Evolutionary conservation across 192 early-diverging fungal genomes (phyloP).

Genomic region (Coemansia nantahalensis): DNA sequence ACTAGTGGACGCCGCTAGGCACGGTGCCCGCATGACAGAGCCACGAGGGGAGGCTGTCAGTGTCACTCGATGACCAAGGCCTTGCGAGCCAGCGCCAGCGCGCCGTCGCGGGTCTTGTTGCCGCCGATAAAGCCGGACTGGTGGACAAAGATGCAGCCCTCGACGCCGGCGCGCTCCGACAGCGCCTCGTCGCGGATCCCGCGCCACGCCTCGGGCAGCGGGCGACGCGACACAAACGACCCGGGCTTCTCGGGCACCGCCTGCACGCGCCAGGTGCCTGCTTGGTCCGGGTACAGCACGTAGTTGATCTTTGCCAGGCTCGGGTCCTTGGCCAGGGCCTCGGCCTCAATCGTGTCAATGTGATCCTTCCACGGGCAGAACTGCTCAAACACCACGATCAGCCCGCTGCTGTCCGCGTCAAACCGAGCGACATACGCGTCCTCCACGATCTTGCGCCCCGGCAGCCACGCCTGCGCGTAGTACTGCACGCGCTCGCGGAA

Average conservation of each 20-base stretch:
- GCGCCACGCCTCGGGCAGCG: slow-evolving; percentile 74
- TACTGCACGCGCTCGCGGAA: slow-evolving; percentile 67
- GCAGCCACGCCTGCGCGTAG: slow-evolving; percentile 78
- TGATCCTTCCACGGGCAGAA: slow-evolving; percentile 97
- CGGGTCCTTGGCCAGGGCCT: slow-evolving; percentile 49
- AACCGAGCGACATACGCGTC: slow-evolving; percentile 58
- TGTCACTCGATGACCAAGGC: too few species aligned
- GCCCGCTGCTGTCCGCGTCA: slow-evolving; percentile 68
- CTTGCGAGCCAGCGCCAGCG: too few species aligned
- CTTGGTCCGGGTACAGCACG: slow-evolving; percentile 74
- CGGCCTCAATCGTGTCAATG: slow-evolving; percentile 66
- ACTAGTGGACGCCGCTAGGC: too few species aligned
- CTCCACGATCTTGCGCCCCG: slow-evolving; percentile 82
- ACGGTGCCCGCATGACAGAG: too few species aligned
- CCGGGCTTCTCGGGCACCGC: slow-evolving; percentile 57
- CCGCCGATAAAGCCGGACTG: slow-evolving; percentile 85
- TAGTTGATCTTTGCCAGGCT: slow-evolving; percentile 60
- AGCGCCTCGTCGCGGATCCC: slow-evolving; percentile 84
- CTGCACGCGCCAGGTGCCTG: slow-evolving; percentile 75
- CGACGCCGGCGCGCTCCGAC: slow-evolving; percentile 69
- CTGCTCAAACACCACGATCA: slow-evolving; percentile 77
- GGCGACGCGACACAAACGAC: slow-evolving; percentile 71
- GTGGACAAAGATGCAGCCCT: slow-evolving; percentile 86
- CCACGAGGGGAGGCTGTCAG: too few species aligned
- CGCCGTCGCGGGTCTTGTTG: not conserved